Evolutionary conservation across 169 alveolate species (phyloP), one percentile per base, ranked within the genome.

Genomic region (Eimeria brunetti): DNA sequence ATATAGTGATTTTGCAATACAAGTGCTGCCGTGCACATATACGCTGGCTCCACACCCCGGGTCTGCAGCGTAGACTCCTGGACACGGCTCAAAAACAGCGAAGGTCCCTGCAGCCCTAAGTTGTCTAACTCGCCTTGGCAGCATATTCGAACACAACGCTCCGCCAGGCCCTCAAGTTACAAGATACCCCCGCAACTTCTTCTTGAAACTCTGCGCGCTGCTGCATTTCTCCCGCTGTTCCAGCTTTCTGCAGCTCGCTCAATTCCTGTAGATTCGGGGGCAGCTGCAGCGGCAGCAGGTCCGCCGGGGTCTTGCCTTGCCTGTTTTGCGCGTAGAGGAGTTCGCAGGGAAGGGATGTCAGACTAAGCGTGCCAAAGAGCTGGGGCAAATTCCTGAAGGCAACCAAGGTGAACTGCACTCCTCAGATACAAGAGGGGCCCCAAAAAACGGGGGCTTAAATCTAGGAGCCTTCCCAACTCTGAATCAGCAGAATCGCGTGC

Each of bases 91-190:
- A 38, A 0, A 30, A 12, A 36, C 14, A 69, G 80, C 80, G n/a
- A 69, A 30, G 27, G 12, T 53, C 22, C 33, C 18, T 49, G 67
- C 46, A 46, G 30, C 64, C 88, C 49, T 78, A 30, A 4, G 44
- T n/a, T 78, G 41, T 27, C 53, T 53, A 24, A 89, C 94, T 81
- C 62, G 64, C 95, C 91, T 91, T 76, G n/a, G 88, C 88, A 4
- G 95, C 95, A 73, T 76, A 60, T 62, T 91, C 95, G 56, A 91
- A 91, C 84, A 91, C 95, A 73, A 91, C 76, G 60, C 89, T 27
- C 46, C 95, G 30, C 95, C 95, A 91, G 41, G 80, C 73, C 71
- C 88, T 76, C 71, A 91, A 44, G 75, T 44, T 38, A 27, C 80
- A 49, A 36, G 92, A 60, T 33, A 86, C 81, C 22, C 51, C 78